Evolutionary conservation across 2,329 filamentous ascomycete species (phyloP).

Genomic region (Lachnellula suecica): DNA sequence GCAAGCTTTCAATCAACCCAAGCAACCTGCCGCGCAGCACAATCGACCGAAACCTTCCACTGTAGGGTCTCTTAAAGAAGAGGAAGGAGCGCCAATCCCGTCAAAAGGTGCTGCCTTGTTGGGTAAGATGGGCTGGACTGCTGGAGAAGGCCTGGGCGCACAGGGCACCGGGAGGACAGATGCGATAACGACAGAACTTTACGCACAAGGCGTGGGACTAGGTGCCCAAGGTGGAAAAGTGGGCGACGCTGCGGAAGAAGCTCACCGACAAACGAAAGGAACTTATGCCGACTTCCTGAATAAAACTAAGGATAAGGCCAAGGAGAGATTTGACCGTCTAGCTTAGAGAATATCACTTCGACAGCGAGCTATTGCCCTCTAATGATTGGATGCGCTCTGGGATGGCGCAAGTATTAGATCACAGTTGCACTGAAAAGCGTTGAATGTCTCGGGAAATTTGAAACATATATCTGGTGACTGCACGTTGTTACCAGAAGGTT

Average conservation of each 20-base stretch:
- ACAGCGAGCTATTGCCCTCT: not conserved
- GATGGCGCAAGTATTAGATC: not conserved
- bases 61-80: slow-evolving; percentile 30
- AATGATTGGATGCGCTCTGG: not conserved
- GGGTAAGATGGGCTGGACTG: slow-evolving; percentile 72
- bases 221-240: slow-evolving; percentile 69
- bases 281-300: slow-evolving; percentile 62
- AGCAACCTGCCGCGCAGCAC: slow-evolving; percentile 45
- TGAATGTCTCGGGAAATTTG: too few species aligned
- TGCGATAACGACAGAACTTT: slow-evolving; percentile 63
- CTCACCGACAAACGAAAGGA: slow-evolving; percentile 59
- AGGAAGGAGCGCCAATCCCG: slow-evolving; percentile 39
- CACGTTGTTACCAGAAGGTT: too few species aligned
- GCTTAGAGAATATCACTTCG: slow-evolving; percentile 22
- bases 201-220: slow-evolving; percentile 67
- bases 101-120: slow-evolving; percentile 68
- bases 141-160: slow-evolving; percentile 63
- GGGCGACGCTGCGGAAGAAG: slow-evolving; percentile 65
- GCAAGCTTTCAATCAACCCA: slow-evolving; percentile 59
- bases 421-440: not conserved
- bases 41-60: slow-evolving; percentile 31
- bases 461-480: too few species aligned
- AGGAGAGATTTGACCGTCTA: slow-evolving; percentile 64
- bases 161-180: slow-evolving; percentile 62
- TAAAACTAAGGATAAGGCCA: slow-evolving; percentile 63